phyloP scores from a whole-genome alignment of 306 rosid genomes.

The Lotus japonicus region DNA sequence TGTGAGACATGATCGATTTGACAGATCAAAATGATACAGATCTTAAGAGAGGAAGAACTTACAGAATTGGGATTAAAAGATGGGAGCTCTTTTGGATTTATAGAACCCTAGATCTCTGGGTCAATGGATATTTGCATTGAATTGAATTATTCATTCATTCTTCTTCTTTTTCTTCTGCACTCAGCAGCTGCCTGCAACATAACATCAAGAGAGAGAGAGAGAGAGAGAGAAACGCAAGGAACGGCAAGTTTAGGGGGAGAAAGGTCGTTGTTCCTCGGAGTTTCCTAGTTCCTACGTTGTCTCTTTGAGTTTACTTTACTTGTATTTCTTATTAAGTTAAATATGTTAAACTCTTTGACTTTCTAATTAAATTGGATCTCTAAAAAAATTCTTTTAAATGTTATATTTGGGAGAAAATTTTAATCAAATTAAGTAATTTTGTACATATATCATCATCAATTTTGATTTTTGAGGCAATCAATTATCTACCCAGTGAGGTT shows the following conservation, averaged over 20 bases:
- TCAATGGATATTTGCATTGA: slow-evolving; percentile 4
- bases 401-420: no score
- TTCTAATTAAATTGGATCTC: no score
- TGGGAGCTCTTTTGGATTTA: not conserved
- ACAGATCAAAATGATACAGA: slow-evolving; percentile 22
- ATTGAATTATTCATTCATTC: not conserved
- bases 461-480: no score
- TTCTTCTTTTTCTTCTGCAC: not conserved
- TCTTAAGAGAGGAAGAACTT: slow-evolving; percentile 30
- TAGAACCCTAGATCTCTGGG: slow-evolving; percentile 48
- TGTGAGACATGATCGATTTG: slow-evolving; percentile 5
- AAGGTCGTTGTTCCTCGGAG: not conserved
- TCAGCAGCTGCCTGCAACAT: not conserved
- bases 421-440: no score
- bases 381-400: no score
- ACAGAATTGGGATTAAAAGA: not conserved
- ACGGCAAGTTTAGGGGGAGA: not conserved
- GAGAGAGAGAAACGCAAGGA: not conserved
- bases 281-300: not conserved
- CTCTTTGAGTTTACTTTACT: not conserved
- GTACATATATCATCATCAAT: no score
- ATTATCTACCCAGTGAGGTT: no score
- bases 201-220: slow-evolving; percentile 1
- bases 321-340: no score
- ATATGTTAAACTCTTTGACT: no score